phyloP scores from a whole-genome alignment of 2,329 filamentous ascomycete species.

The Coniochaeta hoffmannii region DNA sequence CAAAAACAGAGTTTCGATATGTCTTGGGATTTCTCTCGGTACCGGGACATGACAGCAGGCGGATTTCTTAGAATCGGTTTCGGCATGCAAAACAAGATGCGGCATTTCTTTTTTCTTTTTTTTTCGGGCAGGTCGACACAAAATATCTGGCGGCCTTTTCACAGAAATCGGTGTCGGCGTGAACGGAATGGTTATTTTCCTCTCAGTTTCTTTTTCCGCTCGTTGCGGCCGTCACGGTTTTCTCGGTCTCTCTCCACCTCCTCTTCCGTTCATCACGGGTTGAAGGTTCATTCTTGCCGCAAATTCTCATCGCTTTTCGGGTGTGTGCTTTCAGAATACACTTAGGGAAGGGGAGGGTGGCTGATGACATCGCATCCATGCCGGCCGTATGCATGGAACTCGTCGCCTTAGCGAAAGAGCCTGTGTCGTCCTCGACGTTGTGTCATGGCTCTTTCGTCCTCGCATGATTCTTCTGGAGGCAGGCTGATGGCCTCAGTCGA shows the following conservation, averaged over 20 bases:
- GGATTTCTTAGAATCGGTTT: neutral
- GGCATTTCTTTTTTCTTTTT: neutral
- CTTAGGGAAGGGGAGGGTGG: neutral
- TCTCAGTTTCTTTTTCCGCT: neutral
- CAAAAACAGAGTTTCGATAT: neutral
- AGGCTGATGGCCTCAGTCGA: neutral
- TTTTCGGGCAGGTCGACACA: neutral
- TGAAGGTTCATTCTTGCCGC: neutral
- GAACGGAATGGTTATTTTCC: neutral
- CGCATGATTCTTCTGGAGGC: neutral
- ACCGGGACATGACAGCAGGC: neutral
- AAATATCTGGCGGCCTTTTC: conserved; percentile 1
- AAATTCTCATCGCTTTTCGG: neutral
- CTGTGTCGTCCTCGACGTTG: neutral
- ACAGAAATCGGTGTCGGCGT: neutral
- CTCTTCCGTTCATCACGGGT: neutral
- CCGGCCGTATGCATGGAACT: neutral
- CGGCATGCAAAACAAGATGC: neutral
- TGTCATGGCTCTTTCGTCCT: neutral
- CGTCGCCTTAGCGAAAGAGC: neutral
- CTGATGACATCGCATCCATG: neutral
- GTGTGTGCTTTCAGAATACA: neutral
- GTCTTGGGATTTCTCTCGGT: neutral
- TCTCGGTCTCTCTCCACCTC: neutral
- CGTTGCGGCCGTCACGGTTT: neutral